Evolutionary conservation across 2,329 filamentous ascomycete species (phyloP).

Genomic region (Fusarium illudens): DNA sequence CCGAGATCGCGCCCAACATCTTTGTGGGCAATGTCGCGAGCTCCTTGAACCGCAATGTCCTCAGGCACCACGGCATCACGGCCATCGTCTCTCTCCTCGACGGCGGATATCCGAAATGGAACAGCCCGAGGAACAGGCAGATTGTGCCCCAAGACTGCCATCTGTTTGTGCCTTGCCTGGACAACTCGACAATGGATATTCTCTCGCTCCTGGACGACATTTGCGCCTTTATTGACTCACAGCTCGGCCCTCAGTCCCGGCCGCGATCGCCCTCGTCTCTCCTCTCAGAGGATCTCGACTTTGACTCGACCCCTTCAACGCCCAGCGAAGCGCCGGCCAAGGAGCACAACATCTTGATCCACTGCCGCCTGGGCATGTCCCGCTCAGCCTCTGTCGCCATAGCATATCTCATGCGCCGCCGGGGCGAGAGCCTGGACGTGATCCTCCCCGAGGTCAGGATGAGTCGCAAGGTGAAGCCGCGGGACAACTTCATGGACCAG

Average conservation of each 20-base stretch:
- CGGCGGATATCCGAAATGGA: constrained; percentile 28
- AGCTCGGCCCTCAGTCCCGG: constrained; percentile 7
- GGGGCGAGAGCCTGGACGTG: constrained; percentile 19
- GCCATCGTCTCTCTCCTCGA: constrained; percentile 39
- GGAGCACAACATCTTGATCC: constrained; percentile 41
- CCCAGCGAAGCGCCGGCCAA: constrained; percentile 4
- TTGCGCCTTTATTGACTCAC: constrained; percentile 41
- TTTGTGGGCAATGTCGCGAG: constrained; percentile 39
- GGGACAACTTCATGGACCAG: constrained; percentile 44
- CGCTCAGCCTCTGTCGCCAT: constrained; percentile 44
- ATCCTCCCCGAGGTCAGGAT: constrained; percentile 32
- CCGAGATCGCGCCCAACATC: constrained; percentile 33
- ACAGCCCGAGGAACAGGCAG: constrained; percentile 26
- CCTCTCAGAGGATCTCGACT: background rate
- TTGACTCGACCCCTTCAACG: constrained; percentile 6
- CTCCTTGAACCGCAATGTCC: constrained; percentile 32
- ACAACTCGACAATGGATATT: constrained; percentile 39
- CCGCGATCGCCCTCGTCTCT: background rate
- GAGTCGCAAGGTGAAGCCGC: constrained; percentile 40
- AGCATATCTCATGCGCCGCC: constrained; percentile 46
- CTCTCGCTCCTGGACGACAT: constrained; percentile 33
- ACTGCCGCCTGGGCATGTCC: constrained; percentile 48
- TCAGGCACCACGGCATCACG: constrained; percentile 36
- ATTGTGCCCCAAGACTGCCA: constrained; percentile 35
- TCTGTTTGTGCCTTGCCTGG: constrained; percentile 37